A percentile compares a stretch with the other conserved stretches of the same genome.
Conservation (phyloP, 345 rosid species). For the Leavenworthia alabamica region DNA sequence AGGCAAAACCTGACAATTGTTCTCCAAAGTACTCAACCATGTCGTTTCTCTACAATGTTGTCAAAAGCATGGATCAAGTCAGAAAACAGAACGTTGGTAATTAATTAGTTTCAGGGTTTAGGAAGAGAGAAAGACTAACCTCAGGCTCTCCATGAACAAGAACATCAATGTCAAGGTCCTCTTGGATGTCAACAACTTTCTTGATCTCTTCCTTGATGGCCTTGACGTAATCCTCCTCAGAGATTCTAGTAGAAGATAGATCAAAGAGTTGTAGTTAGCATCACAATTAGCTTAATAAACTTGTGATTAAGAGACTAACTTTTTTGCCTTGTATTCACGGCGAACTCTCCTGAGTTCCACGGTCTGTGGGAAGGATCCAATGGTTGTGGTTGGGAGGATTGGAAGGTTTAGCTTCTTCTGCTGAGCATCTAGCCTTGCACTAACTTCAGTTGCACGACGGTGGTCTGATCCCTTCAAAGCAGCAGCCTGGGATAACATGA, state of each 20-base stretch:
- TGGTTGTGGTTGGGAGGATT: constrained; percentile 89
- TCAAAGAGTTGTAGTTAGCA: neutral
- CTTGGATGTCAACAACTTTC: constrained; percentile 85
- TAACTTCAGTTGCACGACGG: constrained; percentile 83
- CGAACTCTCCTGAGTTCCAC: constrained; percentile 92
- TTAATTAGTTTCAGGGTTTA: neutral
- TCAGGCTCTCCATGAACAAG: constrained; percentile 98
- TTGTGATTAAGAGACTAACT: constrained; percentile 26
- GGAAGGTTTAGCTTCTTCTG: constrained; percentile 97
- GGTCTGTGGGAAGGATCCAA: constrained; percentile 97
- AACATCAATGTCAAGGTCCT: constrained; percentile 94
- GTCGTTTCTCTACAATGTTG: constrained; percentile 68
- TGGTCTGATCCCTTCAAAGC: constrained; percentile 89
- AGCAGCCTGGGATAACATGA: constrained; percentile 66
- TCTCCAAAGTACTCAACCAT: constrained; percentile 99
- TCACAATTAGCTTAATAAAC: neutral
- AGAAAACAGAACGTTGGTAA: constrained; percentile 1
- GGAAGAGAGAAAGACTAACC: constrained; percentile 36
- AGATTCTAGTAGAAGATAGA: constrained; percentile 46
- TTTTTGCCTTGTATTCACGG: constrained; percentile 97
- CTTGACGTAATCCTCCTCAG: constrained; percentile 82
- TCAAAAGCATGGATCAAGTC: constrained; percentile 5
- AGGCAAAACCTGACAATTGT: constrained; percentile 90
- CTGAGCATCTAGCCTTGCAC: constrained; percentile 83
- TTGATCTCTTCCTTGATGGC: constrained; percentile 92